These are phyloP conservation scores for Pholiota microspora DNA, from an alignment of 768 basidiomycete species.

Conservation along the genomic window DNA sequence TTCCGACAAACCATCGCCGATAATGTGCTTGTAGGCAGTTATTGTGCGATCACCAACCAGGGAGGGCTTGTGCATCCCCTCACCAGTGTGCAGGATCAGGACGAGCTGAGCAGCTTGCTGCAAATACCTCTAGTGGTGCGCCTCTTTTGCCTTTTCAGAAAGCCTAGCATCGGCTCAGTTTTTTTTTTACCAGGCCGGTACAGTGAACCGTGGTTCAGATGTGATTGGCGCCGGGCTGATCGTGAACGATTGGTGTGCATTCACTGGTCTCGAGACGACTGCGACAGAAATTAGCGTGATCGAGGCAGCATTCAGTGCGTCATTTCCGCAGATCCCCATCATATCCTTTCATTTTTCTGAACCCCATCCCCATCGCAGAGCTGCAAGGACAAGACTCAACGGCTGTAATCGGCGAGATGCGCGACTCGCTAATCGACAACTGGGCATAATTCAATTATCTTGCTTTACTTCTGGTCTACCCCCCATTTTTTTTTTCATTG, in stretches of 20 bases:
- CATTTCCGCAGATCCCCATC: neutral
- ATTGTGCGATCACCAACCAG: slow-evolving; percentile 94
- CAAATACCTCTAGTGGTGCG: slow-evolving; percentile 93
- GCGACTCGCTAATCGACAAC: slow-evolving; percentile 87
- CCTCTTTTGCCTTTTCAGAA: slow-evolving; percentile 18
- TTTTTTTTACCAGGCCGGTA: slow-evolving; percentile 70
- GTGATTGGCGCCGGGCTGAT: slow-evolving; percentile 97
- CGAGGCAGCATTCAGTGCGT: slow-evolving; percentile 95
- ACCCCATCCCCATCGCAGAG: slow-evolving; percentile 45
- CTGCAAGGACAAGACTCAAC: slow-evolving; percentile 81
- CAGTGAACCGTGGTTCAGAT: slow-evolving; percentile 97
- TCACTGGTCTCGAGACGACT: slow-evolving; percentile 99
- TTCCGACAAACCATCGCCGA: slow-evolving; percentile 97
- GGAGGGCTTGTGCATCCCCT: slow-evolving; percentile 98
- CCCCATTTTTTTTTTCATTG: slow-evolving; percentile 4
- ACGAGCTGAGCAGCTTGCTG: slow-evolving; percentile 90
- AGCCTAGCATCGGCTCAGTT: neutral
- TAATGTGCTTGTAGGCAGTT: slow-evolving; percentile 95
- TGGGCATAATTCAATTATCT: slow-evolving; percentile 63
- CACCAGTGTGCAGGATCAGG: slow-evolving; percentile 95
- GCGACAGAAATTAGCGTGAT: slow-evolving; percentile 98
- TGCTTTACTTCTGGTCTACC: neutral
- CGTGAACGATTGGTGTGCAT: slow-evolving; percentile 99
- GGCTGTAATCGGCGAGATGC: slow-evolving; percentile 89
- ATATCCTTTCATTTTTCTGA: neutral